phyloP scores from a whole-genome alignment of 2,329 filamentous ascomycete genomes.

The Hypoxylon sp. region DNA sequence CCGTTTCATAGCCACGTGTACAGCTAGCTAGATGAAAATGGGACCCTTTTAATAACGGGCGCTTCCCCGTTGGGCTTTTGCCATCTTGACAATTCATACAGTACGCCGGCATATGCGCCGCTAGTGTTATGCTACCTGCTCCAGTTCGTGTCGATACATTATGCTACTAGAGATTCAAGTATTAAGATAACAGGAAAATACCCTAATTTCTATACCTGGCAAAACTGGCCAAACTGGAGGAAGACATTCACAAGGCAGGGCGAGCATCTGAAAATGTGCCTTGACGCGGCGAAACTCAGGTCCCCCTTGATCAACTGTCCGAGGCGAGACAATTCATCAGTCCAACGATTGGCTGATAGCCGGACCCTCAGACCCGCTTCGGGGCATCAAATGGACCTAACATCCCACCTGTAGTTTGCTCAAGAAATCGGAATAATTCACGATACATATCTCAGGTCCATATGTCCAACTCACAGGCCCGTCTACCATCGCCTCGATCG shows the following conservation, averaged over 20 bases:
- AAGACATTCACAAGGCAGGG: too few species aligned
- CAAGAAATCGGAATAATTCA: too few species aligned
- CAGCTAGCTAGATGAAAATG: conserved; percentile 14
- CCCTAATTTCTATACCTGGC: too few species aligned
- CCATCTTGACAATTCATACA: background rate
- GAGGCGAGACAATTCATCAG: background rate
- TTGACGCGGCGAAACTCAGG: background rate
- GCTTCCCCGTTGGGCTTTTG: background rate
- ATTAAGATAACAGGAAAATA: background rate
- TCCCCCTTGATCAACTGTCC: background rate
- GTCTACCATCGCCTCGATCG: background rate
- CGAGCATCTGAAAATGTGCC: background rate
- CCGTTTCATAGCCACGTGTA: conserved; percentile 36
- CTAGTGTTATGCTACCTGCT: conserved; percentile 8
- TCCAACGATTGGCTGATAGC: conserved; percentile 15
- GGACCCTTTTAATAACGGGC: background rate
- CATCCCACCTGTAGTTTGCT: background rate
- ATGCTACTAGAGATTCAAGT: background rate
- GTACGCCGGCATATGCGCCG: conserved; percentile 17
- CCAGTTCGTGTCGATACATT: background rate
- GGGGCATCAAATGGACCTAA: background rate
- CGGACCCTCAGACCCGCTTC: conserved; percentile 9
- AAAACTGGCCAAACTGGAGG: too few species aligned
- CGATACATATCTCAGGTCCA: too few species aligned
- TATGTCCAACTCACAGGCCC: background rate